phyloP scores from a whole-genome alignment of 1,139 yeast species.

The Yamadazyma friedrichii region DNA sequence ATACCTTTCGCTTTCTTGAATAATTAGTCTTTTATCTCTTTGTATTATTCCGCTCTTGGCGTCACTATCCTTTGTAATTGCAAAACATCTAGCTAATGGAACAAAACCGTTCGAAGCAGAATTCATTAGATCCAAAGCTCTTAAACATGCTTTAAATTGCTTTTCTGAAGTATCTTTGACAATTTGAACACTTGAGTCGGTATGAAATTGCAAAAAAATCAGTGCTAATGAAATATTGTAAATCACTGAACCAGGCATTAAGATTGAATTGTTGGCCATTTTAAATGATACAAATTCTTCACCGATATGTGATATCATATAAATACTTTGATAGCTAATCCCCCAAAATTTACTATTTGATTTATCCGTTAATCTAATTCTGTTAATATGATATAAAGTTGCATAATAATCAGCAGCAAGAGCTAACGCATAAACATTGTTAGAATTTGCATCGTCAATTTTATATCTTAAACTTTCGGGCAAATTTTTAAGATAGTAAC shows the following conservation, averaged over 20 bases:
- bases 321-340: conserved; percentile 77
- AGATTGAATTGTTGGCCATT: conserved; percentile 1
- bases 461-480: conserved; percentile 64
- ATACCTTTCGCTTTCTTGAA: conserved; percentile 11
- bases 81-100: conserved; percentile 9
- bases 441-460: conserved; percentile 56
- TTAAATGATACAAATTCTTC: conserved; percentile 8
- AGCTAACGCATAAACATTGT: conserved; percentile 54
- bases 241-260: conserved; percentile 13
- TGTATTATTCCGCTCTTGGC: conserved; percentile 5
- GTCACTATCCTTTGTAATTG: not conserved
- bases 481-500: conserved; percentile 66
- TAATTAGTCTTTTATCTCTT: conserved; percentile 11
- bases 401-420: conserved; percentile 71
- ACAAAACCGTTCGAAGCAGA: conserved; percentile 17
- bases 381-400: conserved; percentile 63
- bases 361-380: conserved; percentile 57
- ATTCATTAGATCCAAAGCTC: conserved; percentile 12
- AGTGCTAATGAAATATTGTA: conserved; percentile 14
- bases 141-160: conserved; percentile 13
- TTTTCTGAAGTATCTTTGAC: conserved; percentile 14
- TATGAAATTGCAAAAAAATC: conserved; percentile 16
- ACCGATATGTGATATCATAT: conserved; percentile 52
- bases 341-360: conserved; percentile 74
- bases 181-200: conserved; percentile 14